A percentile compares a stretch with the other conserved stretches of the same genome.
These are phyloP conservation scores for Medicago ruthenica DNA, from an alignment of 306 rosid species.

Conservation along the genomic window DNA sequence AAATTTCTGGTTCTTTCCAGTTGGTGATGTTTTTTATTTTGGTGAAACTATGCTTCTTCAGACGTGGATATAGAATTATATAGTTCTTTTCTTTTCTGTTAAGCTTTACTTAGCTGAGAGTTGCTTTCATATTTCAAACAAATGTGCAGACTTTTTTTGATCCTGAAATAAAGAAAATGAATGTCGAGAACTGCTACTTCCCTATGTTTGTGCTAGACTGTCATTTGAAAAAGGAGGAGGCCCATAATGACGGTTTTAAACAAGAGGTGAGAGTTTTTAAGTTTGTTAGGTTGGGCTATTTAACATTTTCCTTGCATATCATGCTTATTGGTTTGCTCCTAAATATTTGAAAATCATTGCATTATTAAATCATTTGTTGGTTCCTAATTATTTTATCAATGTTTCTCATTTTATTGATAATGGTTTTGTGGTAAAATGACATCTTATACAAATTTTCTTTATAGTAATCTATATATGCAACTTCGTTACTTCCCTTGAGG, in stretches of 20 bases:
- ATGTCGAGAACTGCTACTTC: too few species aligned
- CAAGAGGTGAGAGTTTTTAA: conserved; percentile 73
- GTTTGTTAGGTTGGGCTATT: background rate
- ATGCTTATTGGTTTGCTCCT: background rate
- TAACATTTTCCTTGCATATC: conserved; percentile 3
- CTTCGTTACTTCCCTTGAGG: conserved; percentile 24
- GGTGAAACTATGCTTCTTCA: too few species aligned
- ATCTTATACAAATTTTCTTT: background rate
- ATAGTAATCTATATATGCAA: background rate
- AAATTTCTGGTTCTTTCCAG: too few species aligned
- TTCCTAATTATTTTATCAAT: background rate
- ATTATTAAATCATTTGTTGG: background rate
- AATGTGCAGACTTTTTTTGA: too few species aligned
- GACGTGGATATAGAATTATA: too few species aligned
- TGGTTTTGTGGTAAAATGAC: background rate
- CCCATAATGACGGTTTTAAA: conserved; percentile 83
- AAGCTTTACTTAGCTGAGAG: too few species aligned
- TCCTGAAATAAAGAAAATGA: too few species aligned
- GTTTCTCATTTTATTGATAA: background rate
- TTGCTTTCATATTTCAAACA: too few species aligned
- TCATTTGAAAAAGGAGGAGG: conserved; percentile 78
- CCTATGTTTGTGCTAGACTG: conserved; percentile 69
- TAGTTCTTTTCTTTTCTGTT: too few species aligned
- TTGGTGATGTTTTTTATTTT: too few species aligned
- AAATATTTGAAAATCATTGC: background rate